A percentile compares a stretch with the other conserved stretches of the same genome.
Conservation (phyloP, 2,329 filamentous ascomycete species). For the Hymenoscyphus repandus region DNA sequence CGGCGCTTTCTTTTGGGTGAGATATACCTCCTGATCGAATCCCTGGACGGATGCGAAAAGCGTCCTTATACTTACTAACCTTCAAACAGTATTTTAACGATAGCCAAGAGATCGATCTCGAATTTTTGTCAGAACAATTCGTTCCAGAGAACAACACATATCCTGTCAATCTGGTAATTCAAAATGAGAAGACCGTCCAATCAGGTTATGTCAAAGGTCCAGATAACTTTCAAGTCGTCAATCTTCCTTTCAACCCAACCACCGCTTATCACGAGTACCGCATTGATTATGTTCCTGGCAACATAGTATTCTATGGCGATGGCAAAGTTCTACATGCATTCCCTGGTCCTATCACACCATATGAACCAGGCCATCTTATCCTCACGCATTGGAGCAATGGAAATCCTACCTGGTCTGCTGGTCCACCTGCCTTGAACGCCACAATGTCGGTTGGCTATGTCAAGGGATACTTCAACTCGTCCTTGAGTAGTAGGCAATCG, state of each 20-base stretch:
- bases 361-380: slow-evolving; percentile 58
- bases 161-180: slow-evolving; percentile 69
- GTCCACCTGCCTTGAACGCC: slow-evolving; percentile 60
- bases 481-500: slow-evolving; percentile 33
- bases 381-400: slow-evolving; percentile 78
- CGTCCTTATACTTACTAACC: not conserved
- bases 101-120: slow-evolving; percentile 76
- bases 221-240: slow-evolving; percentile 49
- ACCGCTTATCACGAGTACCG: slow-evolving; percentile 70
- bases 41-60: too few relatives aligned
- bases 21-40: slow-evolving; percentile 10
- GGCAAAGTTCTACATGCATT: slow-evolving; percentile 51
- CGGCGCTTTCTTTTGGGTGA: slow-evolving; percentile 74
- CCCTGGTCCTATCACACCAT: slow-evolving; percentile 51
- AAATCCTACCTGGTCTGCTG: slow-evolving; percentile 64
- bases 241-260: slow-evolving; percentile 63
- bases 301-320: slow-evolving; percentile 67
- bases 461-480: slow-evolving; percentile 77
- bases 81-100: slow-evolving; percentile 64
- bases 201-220: slow-evolving; percentile 59
- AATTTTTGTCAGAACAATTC: slow-evolving; percentile 67
- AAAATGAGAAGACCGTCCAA: slow-evolving; percentile 54
- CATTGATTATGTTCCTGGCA: slow-evolving; percentile 63
- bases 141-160: slow-evolving; percentile 43
- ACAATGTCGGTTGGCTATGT: slow-evolving; percentile 62